Conservation (phyloP, 1,139 yeast species). For the Magnusiomyces magnusii region DNA sequence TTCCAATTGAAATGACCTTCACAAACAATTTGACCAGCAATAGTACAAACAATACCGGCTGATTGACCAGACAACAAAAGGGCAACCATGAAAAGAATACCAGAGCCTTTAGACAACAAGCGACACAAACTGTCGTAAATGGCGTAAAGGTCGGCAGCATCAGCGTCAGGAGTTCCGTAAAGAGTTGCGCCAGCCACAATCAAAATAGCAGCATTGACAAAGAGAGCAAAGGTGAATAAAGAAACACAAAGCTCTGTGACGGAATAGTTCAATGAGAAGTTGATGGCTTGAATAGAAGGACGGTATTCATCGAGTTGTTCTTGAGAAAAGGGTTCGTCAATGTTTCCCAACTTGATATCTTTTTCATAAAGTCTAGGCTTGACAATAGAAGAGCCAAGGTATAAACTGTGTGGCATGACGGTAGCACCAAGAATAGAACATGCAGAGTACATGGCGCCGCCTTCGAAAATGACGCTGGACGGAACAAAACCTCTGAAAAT, state of each 20-base stretch:
- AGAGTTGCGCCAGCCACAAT: slow-evolving; percentile 83
- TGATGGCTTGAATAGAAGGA: slow-evolving; percentile 67
- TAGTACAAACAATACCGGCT: slow-evolving; percentile 96
- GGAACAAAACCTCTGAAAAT: slow-evolving; percentile 75
- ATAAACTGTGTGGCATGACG: slow-evolving; percentile 94
- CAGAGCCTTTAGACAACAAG: slow-evolving; percentile 85
- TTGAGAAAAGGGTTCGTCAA: slow-evolving; percentile 27
- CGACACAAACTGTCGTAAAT: slow-evolving; percentile 66
- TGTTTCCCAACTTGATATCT: slow-evolving; percentile 59
- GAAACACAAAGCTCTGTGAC: slow-evolving; percentile 71
- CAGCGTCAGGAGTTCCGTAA: slow-evolving; percentile 61
- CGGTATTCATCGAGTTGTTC: slow-evolving; percentile 37
- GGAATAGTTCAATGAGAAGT: slow-evolving; percentile 61
- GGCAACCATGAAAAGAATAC: slow-evolving; percentile 85
- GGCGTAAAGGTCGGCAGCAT: slow-evolving; percentile 78
- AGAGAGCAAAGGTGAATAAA: slow-evolving; percentile 69
- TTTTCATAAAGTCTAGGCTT: slow-evolving; percentile 81
- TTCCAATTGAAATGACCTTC: slow-evolving; percentile 90
- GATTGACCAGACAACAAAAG: slow-evolving; percentile 93
- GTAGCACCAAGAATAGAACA: slow-evolving; percentile 95
- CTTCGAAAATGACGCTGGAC: slow-evolving; percentile 59
- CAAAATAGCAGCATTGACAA: slow-evolving; percentile 76
- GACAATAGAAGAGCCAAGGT: slow-evolving; percentile 87
- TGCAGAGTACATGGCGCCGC: slow-evolving; percentile 75
- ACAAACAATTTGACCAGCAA: slow-evolving; percentile 94